Evolutionary conservation across 495 filamentous ascomycete species (phyloP), one percentile per base, ranked within the genome.

Genomic region (Penicillium arizonense): DNA sequence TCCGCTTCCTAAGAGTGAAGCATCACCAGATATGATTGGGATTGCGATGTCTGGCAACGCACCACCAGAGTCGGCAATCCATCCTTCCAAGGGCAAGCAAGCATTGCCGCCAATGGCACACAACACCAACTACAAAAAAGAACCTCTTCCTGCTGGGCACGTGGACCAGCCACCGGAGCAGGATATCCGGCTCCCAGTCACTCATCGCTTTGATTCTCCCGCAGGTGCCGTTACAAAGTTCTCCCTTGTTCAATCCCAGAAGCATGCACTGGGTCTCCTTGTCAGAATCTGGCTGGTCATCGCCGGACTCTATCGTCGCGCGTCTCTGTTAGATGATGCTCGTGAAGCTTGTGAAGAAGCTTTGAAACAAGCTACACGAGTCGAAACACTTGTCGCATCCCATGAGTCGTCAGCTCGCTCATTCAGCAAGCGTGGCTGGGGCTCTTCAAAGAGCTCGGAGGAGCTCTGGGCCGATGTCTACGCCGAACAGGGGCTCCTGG

Each of bases 261-360:
- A 82, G 46, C 82, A 82, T 52, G 76, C 85, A 20, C 77, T 78
- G 32, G 77, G 77, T 5, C 68, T 87, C 58, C 77, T 96, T 5
- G 76, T 87, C n/a, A 84, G 83, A 47, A 83, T 96, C 20, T 98
- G 94, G 94, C 78, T 96, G 11, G 85, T 91, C 53, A 91, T 96
- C 42, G 85, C 89, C 3, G 86, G 86, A 0, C 82, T 97, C 47
- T 97, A 98, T 61, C 83, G 91, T 21, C 82, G 90, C 40, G 90
- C 92, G 10, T 83, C 77, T 2, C 82, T 92, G 66, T 81, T 82
- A 36, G 83, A 87, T 2, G 91, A 97, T 64, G 87, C 89, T 1
- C 77, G 79, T 36, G 87, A 84, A 43, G 90, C 94, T 2, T 83
- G 90, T 37, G 78, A 83, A 28, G 94, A 97, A 71, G 94, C 93